Evolutionary conservation across 192 early-diverging fungal species (phyloP).

Genomic region (Piromyces finnis): DNA sequence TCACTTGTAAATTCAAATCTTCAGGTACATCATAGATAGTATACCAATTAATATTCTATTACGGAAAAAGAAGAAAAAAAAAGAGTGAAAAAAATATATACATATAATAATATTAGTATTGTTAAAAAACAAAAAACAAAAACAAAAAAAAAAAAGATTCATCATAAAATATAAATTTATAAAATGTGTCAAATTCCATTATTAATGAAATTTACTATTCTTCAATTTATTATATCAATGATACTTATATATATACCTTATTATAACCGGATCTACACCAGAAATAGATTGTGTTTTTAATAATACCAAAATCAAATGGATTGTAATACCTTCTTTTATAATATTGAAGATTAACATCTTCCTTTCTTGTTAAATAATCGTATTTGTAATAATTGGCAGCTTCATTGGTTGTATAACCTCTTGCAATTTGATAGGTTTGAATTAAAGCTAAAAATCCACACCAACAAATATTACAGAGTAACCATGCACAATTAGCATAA

Average conservation of each 20-base stretch:
- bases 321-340: conserved; percentile 25
- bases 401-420: conserved; percentile 80
- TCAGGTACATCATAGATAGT: not conserved
- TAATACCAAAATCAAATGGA: conserved; percentile 63
- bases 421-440: conserved; percentile 61
- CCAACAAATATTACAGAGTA: conserved; percentile 62
- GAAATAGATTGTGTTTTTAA: conserved; percentile 72
- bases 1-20: not conserved
- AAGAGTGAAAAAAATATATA: not conserved
- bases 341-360: conserved; percentile 5
- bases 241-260: not conserved
- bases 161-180: no score
- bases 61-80: not conserved
- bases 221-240: no score
- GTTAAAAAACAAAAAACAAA: no score
- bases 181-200: no score
- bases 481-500: conserved; percentile 30
- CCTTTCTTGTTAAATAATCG: conserved; percentile 4
- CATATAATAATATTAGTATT: no score
- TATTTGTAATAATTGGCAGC: conserved; percentile 59
- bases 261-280: conserved; percentile 17
- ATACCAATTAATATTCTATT: not conserved
- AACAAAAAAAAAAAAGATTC: no score
- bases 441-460: conserved; percentile 50
- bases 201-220: no score